Evolutionary conservation across 208 protist species (phyloP).

Genomic region (Leptomonas seymouri): DNA sequence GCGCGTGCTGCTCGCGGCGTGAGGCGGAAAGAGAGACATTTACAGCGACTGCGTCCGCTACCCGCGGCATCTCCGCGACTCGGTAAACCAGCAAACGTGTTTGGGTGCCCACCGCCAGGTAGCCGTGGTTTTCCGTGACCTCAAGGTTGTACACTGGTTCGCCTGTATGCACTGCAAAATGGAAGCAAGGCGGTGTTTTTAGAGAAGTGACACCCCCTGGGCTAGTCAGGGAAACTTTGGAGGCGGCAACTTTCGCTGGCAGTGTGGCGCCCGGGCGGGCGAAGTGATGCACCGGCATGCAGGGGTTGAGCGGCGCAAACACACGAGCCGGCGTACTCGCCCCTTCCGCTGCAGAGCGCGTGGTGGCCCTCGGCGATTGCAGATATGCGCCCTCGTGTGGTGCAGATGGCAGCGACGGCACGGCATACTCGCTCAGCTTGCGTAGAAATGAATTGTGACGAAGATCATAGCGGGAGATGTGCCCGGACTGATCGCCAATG

Average conservation of each 20-base stretch:
- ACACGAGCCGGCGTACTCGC: background rate
- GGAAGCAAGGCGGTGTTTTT: slow-evolving; percentile 5
- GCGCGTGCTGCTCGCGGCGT: background rate
- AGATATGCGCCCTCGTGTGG: background rate
- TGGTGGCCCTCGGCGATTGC: background rate
- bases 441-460: slow-evolving; percentile 12
- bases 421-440: background rate
- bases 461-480: slow-evolving; percentile 30
- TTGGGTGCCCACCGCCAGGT: slow-evolving; percentile 30
- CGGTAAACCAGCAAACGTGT: slow-evolving; percentile 32
- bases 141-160: slow-evolving; percentile 30
- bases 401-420: background rate
- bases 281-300: slow-evolving; percentile 26
- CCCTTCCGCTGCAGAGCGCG: background rate
- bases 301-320: background rate
- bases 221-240: background rate
- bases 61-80: slow-evolving; percentile 22
- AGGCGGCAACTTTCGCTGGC: background rate
- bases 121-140: slow-evolving; percentile 28
- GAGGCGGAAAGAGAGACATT: background rate
- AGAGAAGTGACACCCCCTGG: background rate
- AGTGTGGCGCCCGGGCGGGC: background rate
- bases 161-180: slow-evolving; percentile 21
- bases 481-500: slow-evolving; percentile 26
- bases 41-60: background rate